Evolutionary conservation across 768 basidiomycete species (phyloP), one percentile per base, ranked within the genome.

Genomic region (Pulveroboletus sp.): DNA sequence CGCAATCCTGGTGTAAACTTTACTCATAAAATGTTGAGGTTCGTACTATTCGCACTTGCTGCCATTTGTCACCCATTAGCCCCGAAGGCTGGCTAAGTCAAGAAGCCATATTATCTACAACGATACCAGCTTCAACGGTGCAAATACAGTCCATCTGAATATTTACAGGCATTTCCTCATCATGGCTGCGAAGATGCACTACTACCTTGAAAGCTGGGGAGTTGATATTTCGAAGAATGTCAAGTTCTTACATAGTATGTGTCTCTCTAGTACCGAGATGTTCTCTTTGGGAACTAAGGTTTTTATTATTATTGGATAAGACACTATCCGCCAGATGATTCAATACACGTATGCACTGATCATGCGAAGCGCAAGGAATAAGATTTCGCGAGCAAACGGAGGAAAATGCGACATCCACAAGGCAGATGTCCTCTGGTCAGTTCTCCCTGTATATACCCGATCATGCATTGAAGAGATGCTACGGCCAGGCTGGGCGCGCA

Each of bases 131-230:
- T 73, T 95, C 52, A 97, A 94, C 64, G 69, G 79, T 8, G 55
- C 67, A 16, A 60, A 75, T 35, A 76, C 75, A 2, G 80, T 92
- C 10, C 80, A 88, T 65, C 64, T 82, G 45, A 99, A 97, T 66
- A 75, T 95, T 12, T 97, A 92, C 65, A 88, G 92, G 63, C 89
- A 85, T 59, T 87, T 94, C 61, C 67, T 90, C 25, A 66, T 97
- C 36, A 76, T 82, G 3, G 90, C 88, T 0, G 84, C 93, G 75
- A 95, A 90, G 70, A 87, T 92, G 77, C 83, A 90, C 50, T 76
- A 79, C 44, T 97, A 97, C 63, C 70, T 97, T 29, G 74, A 77
- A 31, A 75, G 76, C 43, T 86, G 81, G 82, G 73, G 77, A 13
- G 52, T 73, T 16, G 68, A 71, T 42, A 55, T 72, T n/a, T 59